Evolutionary conservation across 2,329 filamentous ascomycete species (phyloP), one percentile per base, ranked within the genome.

Genomic region (Sporothrix brunneoviolacea): DNA sequence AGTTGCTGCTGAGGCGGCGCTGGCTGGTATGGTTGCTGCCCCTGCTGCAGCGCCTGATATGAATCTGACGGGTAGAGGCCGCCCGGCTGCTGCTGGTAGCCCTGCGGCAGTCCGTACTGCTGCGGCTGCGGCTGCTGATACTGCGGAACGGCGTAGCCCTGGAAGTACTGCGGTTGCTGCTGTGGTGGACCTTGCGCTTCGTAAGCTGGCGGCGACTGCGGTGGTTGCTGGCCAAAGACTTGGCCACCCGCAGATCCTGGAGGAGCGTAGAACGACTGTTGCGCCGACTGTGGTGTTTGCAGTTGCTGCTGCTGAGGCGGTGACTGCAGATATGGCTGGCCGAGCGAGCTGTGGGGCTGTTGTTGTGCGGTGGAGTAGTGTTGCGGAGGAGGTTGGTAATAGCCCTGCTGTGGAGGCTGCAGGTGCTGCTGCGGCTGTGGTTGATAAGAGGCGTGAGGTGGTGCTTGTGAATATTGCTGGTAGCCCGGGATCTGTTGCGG

Each of bases 401-500:
- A 55, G 38, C 52, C 28, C 24, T 51, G 50, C 12, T 53, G 54
- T 15, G 55, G 56, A 44, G 56, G 55, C 45, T 60, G 61, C 51
- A 58, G 50, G 18, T 42, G 55, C 33, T 53, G 50, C n/a, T n/a
- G n/a, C 30, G 57, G 46, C 12, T 18, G 36, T 7, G 32, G 43
- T 24, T 42, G 42, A 15, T 47, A 30, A 6, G 53, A 52, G 22
- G 55, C 43, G 58, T 62, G 60, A 48, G 59, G 58, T 39, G 60
- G 64, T 48, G 55, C 60, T n/a, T 53, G 46, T 13, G 27, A 27
- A 18, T 45, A 28, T 28, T 52, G 48, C 13, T 52, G 21, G 5
- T 55, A 55, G 37, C 55, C 53, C 54, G 57, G 56, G 59, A 58
- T 53, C 48, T 60, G 57, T 10, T 28, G 59, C 22, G 50, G 55